Percentiles rank a stretch among this genome's conserved stretches.
Evolutionary conservation across 2,329 filamentous ascomycete genomes (phyloP).

Genomic region (Coleophoma eucalyptorum): DNA sequence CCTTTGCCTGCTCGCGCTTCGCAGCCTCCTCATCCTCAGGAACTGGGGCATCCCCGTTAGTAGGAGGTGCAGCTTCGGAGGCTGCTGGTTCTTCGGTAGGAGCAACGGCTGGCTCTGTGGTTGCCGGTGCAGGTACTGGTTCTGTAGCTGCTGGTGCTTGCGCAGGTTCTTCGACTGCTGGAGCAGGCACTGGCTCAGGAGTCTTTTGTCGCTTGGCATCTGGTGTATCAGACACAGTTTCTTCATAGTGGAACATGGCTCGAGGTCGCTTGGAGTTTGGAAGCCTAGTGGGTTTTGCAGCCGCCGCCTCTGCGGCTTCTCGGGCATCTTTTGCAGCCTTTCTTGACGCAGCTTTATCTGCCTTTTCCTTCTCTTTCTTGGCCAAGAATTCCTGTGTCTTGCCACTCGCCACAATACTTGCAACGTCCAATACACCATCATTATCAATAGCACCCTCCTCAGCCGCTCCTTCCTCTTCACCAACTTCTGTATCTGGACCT

Average conservation of each 20-base stretch:
- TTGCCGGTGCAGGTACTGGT: constrained; percentile 3
- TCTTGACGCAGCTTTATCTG: constrained; percentile 56
- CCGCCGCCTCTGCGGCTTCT: constrained; percentile 43
- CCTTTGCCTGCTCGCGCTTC: constrained; percentile 22
- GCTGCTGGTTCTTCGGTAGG: no score
- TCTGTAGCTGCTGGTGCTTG: constrained; percentile 6
- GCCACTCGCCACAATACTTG: constrained; percentile 78
- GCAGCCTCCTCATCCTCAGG: constrained; percentile 16
- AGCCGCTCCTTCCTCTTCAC: constrained; percentile 31
- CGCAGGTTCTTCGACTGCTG: background rate
- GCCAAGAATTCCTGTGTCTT: constrained; percentile 80
- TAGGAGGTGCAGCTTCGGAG: constrained; percentile 6
- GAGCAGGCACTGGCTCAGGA: constrained; percentile 15
- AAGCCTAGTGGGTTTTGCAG: constrained; percentile 54
- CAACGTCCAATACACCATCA: constrained; percentile 78
- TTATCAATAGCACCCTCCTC: constrained; percentile 43
- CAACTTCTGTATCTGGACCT: constrained; percentile 16
- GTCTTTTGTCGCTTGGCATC: constrained; percentile 35
- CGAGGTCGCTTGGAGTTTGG: constrained; percentile 70
- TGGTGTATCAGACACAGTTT: constrained; percentile 43
- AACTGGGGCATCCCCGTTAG: constrained; percentile 7
- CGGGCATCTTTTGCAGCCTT: constrained; percentile 54
- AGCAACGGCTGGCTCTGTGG: constrained; percentile 1
- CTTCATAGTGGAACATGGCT: constrained; percentile 72
- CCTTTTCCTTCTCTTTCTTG: constrained; percentile 78